Base-by-base conservation (phyloP, 2,329 filamentous ascomycete species). In the Monosporascus sp. region DNA sequence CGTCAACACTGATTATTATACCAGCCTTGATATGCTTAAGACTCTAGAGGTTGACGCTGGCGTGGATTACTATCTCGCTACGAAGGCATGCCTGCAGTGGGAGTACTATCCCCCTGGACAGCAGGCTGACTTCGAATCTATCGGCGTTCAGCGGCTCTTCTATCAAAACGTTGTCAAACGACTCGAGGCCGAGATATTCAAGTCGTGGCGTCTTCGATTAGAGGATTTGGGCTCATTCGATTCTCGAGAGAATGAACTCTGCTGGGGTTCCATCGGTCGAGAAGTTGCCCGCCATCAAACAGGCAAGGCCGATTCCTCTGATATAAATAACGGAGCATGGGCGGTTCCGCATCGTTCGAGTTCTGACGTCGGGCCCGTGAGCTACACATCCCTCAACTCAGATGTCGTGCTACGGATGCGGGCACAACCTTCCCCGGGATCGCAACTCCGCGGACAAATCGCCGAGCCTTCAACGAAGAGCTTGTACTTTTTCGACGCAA, bases 111-210 rank as follows among this genome's bases (percentile, higher is more conserved):
- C 61, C 43, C 31, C 31, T 55, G 58, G 55, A 54, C 37, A 58
- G 54, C 55, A 44, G 6, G 48, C 61, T 54, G 51, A 56, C 41
- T 63, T 63, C 37, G 62, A 64, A 46, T 43, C 35, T 55, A 55
- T 56, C 50, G 59, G 52, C 48, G 62, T 64, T 53, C 62, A 64
- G 57, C 53, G 60, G 53, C 61, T 63, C 40, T 64, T 64, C 58
- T 63, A 64, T 38, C 61, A 64, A 52, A 64, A 64, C 40, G 62
- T 64, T 43, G 54, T 64, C 55, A 63, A 63, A 62, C 56, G 62
- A 55, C 62, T 64, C 45, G 62, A 64, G 52, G 46, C 59, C 57
- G 61, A 48, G 55, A 63, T 64, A 58, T 62, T 62, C 60, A 63
- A 64, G 45, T n/a, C 59, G 43, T 64, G 59, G 61, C 31, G 56